Conservation (phyloP, 352 stramenopile species). For the Elongisporangium anandrum region DNA sequence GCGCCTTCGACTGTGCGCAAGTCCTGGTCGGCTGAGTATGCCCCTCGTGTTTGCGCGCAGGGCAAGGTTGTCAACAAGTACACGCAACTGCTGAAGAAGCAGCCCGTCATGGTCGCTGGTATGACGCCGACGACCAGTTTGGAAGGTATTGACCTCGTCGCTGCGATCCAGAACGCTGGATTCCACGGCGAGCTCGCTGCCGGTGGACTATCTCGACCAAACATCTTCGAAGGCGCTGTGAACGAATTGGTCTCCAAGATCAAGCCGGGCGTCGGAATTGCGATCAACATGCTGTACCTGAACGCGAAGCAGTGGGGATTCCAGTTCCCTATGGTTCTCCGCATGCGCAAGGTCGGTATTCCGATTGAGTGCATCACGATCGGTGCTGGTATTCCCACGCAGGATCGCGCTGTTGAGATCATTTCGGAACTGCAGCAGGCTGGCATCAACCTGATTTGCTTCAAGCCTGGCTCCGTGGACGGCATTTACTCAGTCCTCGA, state of each 20-base stretch:
- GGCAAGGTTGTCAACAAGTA: constrained; percentile 68
- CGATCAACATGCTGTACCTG: constrained; percentile 89
- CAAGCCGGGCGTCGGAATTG: constrained; percentile 64
- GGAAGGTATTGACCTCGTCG: constrained; percentile 76
- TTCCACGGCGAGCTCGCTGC: constrained; percentile 78
- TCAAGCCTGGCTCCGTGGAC: constrained; percentile 82
- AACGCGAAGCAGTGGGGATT: constrained; percentile 89
- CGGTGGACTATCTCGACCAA: constrained; percentile 59
- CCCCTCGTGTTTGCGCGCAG: constrained; percentile 30
- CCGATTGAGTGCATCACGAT: constrained; percentile 89
- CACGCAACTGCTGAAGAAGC: constrained; percentile 68
- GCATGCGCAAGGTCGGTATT: constrained; percentile 68
- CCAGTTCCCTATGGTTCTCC: constrained; percentile 86
- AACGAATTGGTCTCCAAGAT: constrained; percentile 67
- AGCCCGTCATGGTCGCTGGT: constrained; percentile 75
- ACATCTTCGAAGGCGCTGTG: constrained; percentile 71
- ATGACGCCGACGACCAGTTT: constrained; percentile 87
- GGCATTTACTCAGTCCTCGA: constrained; percentile 75
- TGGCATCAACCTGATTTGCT: constrained; percentile 77
- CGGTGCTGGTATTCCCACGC: constrained; percentile 75
- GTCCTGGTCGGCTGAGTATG: constrained; percentile 56
- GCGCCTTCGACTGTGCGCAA: constrained; percentile 4
- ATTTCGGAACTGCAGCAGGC: constrained; percentile 53
- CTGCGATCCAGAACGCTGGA: constrained; percentile 73
- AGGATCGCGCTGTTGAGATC: constrained; percentile 76